Evolutionary conservation across 768 basidiomycete species (phyloP), one percentile per base, ranked within the genome.

Genomic region (Boletus edulis): DNA sequence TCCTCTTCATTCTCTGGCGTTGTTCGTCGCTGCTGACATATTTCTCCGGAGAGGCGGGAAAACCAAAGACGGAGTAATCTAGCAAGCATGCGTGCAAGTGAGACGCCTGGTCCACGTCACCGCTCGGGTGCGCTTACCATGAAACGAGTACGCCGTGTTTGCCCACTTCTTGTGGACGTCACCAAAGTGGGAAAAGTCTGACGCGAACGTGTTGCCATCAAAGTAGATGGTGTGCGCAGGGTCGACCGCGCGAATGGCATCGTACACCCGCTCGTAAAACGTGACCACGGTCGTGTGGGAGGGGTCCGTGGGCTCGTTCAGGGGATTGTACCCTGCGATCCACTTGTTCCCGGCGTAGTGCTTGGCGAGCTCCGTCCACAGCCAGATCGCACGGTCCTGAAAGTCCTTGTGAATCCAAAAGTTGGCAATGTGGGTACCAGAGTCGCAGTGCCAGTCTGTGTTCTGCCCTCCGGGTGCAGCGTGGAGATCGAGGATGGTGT

Each of bases 351-450:
- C 78, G 59, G 78, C 84, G 77, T 92, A 91, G 68, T 89, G 88
- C 63, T 75, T 76, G 1, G 91, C 87, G 34, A 92, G 76, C 63
- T 89, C 75, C 37, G 78, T 78, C 91, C 91, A 93, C 39, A 94
- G 80, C 83, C 85, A 85, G 49, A 91, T 68, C 11, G 79, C 71
- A 2, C 90, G 83, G 69, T 93, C 87, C 67, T 91, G 90, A 77
- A 90, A 88, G 68, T 92, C 89, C 60, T 84, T 90, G 77, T 92
- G 87, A 47, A 80, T 80, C 87, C 88, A 93, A 76, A 91, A 85
- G 66, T 82, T 82, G 47, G 86, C 83, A 31, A 86, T 78, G 65
- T 87, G 86, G 13, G 80, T 78, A 15, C 86, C 87, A 17, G 82
- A 78, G 66, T 91, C 89, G 18, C 79, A 76, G 68, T 93, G 91